Conservation (phyloP, 371 early-diverging fungal genomes). For the Mucor plumbeus region DNA sequence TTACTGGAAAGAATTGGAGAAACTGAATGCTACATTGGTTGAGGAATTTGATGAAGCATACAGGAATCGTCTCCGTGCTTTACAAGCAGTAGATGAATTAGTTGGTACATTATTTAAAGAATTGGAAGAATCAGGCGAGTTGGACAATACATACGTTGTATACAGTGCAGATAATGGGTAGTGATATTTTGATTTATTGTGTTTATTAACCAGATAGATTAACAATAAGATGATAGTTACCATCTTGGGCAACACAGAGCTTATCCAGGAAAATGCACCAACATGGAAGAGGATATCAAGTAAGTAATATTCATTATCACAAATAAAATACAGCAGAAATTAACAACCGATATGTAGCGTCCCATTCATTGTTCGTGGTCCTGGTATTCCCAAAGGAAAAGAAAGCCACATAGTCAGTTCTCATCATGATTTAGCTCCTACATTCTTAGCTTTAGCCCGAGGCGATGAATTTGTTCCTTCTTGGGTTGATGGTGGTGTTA, state of each 20-base stretch:
- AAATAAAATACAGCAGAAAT: neutral
- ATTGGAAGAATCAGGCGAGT: slow-evolving; percentile 56
- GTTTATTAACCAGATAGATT: neutral
- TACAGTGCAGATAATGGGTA: slow-evolving; percentile 72
- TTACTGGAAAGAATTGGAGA: slow-evolving; percentile 55
- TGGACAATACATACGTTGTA: slow-evolving; percentile 70
- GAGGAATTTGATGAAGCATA: slow-evolving; percentile 59
- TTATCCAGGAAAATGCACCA: slow-evolving; percentile 62
- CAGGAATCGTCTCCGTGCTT: slow-evolving; percentile 61
- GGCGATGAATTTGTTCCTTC: slow-evolving; percentile 41
- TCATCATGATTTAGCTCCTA: slow-evolving; percentile 67
- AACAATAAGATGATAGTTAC: slow-evolving; percentile 33
- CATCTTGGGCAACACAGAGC: slow-evolving; percentile 71
- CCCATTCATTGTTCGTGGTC: slow-evolving; percentile 69
- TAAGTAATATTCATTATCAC: slow-evolving; percentile 8
- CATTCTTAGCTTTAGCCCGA: slow-evolving; percentile 61
- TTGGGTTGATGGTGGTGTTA: slow-evolving; percentile 61
- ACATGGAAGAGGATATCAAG: slow-evolving; percentile 70
- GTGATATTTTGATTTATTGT: neutral
- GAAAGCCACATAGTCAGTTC: slow-evolving; percentile 53
- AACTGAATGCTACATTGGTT: slow-evolving; percentile 41
- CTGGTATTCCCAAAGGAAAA: slow-evolving; percentile 58
- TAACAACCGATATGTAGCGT: slow-evolving; percentile 34
- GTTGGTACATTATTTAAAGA: slow-evolving; percentile 60
- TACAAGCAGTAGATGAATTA: slow-evolving; percentile 71